Base-by-base conservation (phyloP, 2,329 filamentous ascomycete genomes). In the Exserohilum rostratum region DNA sequence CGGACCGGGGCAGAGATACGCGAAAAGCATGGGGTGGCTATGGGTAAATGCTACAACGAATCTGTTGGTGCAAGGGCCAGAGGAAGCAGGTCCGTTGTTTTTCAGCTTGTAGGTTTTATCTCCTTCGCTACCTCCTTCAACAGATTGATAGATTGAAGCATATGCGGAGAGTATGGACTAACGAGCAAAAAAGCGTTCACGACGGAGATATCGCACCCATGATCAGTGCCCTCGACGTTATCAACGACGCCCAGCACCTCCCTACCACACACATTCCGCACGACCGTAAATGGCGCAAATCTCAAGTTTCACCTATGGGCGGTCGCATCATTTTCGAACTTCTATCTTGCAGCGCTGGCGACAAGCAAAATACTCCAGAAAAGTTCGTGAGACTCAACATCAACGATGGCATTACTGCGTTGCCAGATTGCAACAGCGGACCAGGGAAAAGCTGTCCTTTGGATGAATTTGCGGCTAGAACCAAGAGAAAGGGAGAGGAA, bases 121-220 rank as follows among this genome's bases (percentile, higher is more conserved):
- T 5, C 1, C 4, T 5, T 25, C 17, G 3, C 6, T 9, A 17
- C 27, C 3, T 22, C 31, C 9, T 27, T n/a, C 29, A 47, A 25
- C 31, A 22, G 20, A n/a, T 15, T 10, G 15, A 13, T 5, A 5
- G 1, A 31, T 5, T 15, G 20, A 29, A 20, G 34, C 11, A 18
- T 11, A 31, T 20, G 11, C 6, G 12, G 27, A 12, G 5, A 1
- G 2, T 13, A 2, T 31, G 10, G 3, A n/a, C 27, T 43, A 7
- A 43, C 10, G 18, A 29, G n/a, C 7, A 25, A 5, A 20, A 34
- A 45, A 77, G 76, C 60, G 83, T 83, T 3, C 84, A 86, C 54
- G 84, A 86, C 59, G 83, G 82, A 30, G 84, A 86, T 55, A 83
- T 86, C 18, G 76, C 83, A 2, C 82, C 82, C 2, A 78, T 85